Base-by-base conservation (phyloP, 192 early-diverging fungal species). In the Kappamyces sp. region DNA sequence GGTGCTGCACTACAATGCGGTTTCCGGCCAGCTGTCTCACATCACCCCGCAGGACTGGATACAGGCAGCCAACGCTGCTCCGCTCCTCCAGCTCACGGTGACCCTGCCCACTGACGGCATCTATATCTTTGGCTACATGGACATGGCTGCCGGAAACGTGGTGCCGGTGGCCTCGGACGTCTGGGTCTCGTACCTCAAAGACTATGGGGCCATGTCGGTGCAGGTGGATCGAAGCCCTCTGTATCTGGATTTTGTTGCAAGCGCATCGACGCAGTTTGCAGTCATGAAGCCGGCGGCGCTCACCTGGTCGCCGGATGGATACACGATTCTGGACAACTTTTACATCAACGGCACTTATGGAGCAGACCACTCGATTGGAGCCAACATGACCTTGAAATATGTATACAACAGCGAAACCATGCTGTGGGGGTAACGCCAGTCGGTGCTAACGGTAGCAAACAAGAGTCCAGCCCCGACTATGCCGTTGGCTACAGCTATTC, bases 101-200 rank as follows among this genome's bases (percentile, higher is more conserved):
- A 35, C 11, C 35, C 36, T 38, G 6, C 36, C 55, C 22, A 32
- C 41, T 54, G 8, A 39, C 7, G 37, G 37, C n/a, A 45, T 38
- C 42, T 58, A 58, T 14, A 36, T 58, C 22, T 33, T 45, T 2
- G 55, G 55, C n/a, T 36, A 58, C n/a, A 36, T 58, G 30, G 15
- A 58, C 14, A 34, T 14, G 35, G 7, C n/a, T 8, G 5, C 6
- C 37, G 55, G 33, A n/a, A 22, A 32, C 32, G 2, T 5, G 0
- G 4, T 58, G 45, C 30, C 55, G 1, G 14, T 30, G 2, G 9
- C 31, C 9, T 34, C 55, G 14, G 30, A 34, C 4, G 14, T 14
- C 31, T 58, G 36, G 30, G 45, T 58, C 12, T 30, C 6, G 5
- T 36, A 36, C 5, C 29, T 36, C 7, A 31, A 29, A 29, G 22